Conservation (phyloP, 495 filamentous ascomycete genomes). For the Entonaema liquescens region DNA sequence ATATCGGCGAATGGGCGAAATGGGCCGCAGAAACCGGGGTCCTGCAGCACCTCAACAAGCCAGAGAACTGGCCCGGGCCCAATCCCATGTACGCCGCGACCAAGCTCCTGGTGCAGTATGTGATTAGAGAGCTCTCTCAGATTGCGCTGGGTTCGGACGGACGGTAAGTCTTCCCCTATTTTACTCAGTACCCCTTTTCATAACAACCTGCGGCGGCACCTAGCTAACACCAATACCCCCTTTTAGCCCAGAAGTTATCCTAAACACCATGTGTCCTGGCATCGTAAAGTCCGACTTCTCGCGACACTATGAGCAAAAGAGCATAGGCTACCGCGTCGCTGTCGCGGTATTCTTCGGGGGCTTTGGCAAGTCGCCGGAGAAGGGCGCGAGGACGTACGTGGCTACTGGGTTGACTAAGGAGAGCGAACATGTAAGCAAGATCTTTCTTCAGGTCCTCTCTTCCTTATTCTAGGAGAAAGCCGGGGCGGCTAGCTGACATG, state of each 20-base stretch:
- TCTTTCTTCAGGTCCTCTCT: neutral
- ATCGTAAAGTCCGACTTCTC: slow-evolving; percentile 51
- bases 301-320: slow-evolving; percentile 40
- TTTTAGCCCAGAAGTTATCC: slow-evolving; percentile 50
- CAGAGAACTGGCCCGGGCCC: slow-evolving; percentile 44
- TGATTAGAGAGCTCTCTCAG: neutral
- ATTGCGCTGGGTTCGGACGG: slow-evolving; percentile 9
- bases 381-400: slow-evolving; percentile 49
- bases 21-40: slow-evolving; percentile 36
- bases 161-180: slow-evolving; percentile 25
- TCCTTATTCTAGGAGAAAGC: neutral
- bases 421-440: slow-evolving; percentile 42
- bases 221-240: neutral
- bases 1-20: slow-evolving; percentile 32
- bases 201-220: too few relatives aligned
- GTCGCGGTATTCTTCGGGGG: slow-evolving; percentile 35
- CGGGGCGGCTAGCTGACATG: neutral
- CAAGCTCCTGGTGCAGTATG: slow-evolving; percentile 54
- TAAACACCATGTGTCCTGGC: slow-evolving; percentile 56
- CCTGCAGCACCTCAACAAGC: slow-evolving; percentile 41
- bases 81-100: slow-evolving; percentile 43
- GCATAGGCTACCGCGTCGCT: slow-evolving; percentile 14
- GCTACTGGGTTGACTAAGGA: slow-evolving; percentile 45
- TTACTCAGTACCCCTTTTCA: neutral
- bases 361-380: slow-evolving; percentile 43